Conservation (phyloP, 2,329 filamentous ascomycete species). For the Seiridium unicorne region DNA sequence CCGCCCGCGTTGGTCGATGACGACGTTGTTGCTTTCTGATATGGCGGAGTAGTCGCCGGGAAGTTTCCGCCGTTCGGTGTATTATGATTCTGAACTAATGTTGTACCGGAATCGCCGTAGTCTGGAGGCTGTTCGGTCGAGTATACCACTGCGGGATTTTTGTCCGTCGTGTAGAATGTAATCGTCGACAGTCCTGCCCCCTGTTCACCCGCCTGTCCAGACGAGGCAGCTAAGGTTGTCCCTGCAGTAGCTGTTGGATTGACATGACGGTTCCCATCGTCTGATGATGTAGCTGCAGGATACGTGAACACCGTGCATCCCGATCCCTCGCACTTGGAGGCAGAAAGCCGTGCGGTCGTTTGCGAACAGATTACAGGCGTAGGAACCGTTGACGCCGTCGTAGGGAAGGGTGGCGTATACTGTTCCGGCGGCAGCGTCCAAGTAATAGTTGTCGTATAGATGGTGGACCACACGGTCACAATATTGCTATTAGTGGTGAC, state of each 20-base stretch:
- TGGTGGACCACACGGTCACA: constrained; percentile 39
- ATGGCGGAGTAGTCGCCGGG: constrained; percentile 15
- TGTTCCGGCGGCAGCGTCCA: constrained; percentile 42
- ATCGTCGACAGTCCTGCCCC: constrained; percentile 25
- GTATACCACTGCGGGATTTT: constrained; percentile 51
- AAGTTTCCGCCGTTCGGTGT: neutral
- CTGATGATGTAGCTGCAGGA: neutral
- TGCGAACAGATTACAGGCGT: constrained; percentile 37
- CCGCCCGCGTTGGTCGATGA: neutral
- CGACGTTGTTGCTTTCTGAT: constrained; percentile 10
- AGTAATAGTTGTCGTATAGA: constrained; percentile 50
- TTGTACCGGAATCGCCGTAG: constrained; percentile 31
- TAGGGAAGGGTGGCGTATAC: constrained; percentile 43
- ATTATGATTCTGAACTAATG: constrained; percentile 8
- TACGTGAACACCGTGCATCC: constrained; percentile 28
- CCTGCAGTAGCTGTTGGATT: constrained; percentile 6
- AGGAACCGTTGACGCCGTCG: constrained; percentile 37
- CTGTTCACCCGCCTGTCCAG: constrained; percentile 10
- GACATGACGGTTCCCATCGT: neutral
- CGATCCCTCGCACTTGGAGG: constrained; percentile 27
- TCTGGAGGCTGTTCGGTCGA: constrained; percentile 35
- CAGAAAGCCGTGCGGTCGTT: constrained; percentile 23
- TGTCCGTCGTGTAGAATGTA: constrained; percentile 51
- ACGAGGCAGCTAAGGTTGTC: constrained; percentile 4
- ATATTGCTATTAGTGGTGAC: constrained; percentile 28